Evolutionary conservation across 2,329 filamentous ascomycete genomes (phyloP), one percentile per base, ranked within the genome.

Genomic region (Botrytis fabae): DNA sequence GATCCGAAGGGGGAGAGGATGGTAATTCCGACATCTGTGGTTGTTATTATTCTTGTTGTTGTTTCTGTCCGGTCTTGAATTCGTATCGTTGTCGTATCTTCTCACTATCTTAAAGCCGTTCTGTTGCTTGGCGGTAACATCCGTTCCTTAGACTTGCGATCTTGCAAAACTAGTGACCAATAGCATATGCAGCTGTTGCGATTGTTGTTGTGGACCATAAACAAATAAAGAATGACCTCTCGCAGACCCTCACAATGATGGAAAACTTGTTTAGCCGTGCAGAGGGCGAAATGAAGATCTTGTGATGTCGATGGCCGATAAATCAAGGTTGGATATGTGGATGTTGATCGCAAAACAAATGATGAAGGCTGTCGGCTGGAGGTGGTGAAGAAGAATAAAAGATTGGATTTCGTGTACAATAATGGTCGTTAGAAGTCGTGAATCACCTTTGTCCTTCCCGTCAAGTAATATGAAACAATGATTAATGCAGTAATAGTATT

Each of bases 1-100:
- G 81, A 79, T 86, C 87, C 79, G 83, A 84, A 18, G 88, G 88
- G 70, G 89, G 89, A 66, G 89, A 91, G 9, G 89, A 91, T 9
- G 89, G 88, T 77, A 86, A 85, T 80, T 91, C 89, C 74, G 78
- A 78, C 80, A 80, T 80, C 71, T 75, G 73, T 66, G 73, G 69
- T 72, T 60, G 71, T 57, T 48, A 76, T 69, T 76, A 75, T 69
- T 73, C 61, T 54, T 73, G 62, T 72, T 73, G 35, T 59, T 62
- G 54, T 64, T 73, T 63, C 61, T 75, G 44, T 20, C 22, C 25
- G 32, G 46, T 54, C 64, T 71, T 62, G 22, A 46, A 38, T 25
- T 59, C n/a, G 57, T 70, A 61, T 71, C n/a, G 35, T 28, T 73
- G 69, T 74, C 63, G 66, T 44, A 44, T 70, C 66, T 60, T 74